These are phyloP conservation scores for Conoideocrella luteorostrata DNA, from an alignment of 2,329 filamentous ascomycete species.

Conservation along the genomic window DNA sequence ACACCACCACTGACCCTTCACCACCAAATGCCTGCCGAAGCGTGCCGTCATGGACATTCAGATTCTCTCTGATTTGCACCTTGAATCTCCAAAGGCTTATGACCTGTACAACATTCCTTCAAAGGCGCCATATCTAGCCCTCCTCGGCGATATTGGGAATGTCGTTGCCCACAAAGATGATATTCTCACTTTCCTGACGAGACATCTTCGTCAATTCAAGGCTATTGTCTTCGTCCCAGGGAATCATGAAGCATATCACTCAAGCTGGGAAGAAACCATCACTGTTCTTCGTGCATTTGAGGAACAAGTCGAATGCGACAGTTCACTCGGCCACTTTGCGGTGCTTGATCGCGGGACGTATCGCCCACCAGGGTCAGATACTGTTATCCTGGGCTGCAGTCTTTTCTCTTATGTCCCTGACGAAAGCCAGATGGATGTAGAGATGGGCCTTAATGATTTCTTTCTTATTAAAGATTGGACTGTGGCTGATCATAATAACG, in stretches of 20 bases:
- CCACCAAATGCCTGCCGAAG: too few species aligned
- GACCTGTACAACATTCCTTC: constrained; percentile 41
- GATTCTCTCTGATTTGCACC: constrained; percentile 51
- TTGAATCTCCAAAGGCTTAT: constrained; percentile 44
- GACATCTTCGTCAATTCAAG: constrained; percentile 41
- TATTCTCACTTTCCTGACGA: constrained; percentile 36
- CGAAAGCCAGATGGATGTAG: constrained; percentile 30
- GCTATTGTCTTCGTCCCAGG: constrained; percentile 46
- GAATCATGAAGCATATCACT: constrained; percentile 50
- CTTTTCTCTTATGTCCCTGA: constrained; percentile 42
- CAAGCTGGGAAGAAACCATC: constrained; percentile 28
- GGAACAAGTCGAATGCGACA: constrained; percentile 15
- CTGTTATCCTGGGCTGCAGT: constrained; percentile 30
- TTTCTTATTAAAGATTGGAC: constrained; percentile 37
- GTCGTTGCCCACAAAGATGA: constrained; percentile 31
- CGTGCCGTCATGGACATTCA: constrained; percentile 2
- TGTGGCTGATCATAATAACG: constrained; percentile 27
- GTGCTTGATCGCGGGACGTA: constrained; percentile 28
- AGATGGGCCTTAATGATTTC: constrained; percentile 44
- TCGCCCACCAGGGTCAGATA: constrained; percentile 17
- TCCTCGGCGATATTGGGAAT: constrained; percentile 52
- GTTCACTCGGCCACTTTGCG: constrained; percentile 30
- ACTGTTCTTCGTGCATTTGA: constrained; percentile 25
- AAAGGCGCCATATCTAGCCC: constrained; percentile 42
- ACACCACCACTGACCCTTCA: too few species aligned